phyloP scores from a whole-genome alignment of 306 rosid species.

The Cucumis melo region DNA sequence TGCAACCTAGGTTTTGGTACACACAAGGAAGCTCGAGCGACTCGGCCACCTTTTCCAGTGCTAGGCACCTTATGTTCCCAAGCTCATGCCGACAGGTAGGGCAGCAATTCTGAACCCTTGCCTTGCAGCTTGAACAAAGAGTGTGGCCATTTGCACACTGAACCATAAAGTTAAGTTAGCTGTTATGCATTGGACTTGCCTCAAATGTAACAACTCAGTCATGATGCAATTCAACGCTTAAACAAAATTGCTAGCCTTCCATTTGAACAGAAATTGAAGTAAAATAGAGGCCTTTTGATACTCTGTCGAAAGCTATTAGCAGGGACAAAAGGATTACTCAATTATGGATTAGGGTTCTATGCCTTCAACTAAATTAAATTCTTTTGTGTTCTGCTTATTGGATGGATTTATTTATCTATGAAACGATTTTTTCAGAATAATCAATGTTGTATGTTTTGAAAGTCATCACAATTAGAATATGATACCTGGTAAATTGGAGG shows the following conservation, averaged over 20 bases:
- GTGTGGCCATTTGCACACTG: constrained; percentile 55
- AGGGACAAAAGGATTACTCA: background rate
- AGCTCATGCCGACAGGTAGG: constrained; percentile 47
- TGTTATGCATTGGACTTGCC: background rate
- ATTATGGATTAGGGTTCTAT: background rate
- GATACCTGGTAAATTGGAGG: constrained; percentile 50
- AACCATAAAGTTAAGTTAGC: constrained; percentile 1
- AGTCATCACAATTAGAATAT: background rate
- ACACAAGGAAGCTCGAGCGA: constrained; percentile 43
- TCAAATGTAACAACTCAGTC: background rate
- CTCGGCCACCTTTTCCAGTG: constrained; percentile 43
- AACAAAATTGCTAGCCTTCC: background rate
- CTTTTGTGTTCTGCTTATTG: background rate
- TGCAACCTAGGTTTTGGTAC: constrained; percentile 31
- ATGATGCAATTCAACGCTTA: background rate
- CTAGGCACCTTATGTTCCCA: constrained; percentile 48
- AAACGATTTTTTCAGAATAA: background rate
- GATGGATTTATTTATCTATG: background rate
- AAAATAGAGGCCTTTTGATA: background rate
- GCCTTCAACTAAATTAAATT: background rate
- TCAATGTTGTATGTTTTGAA: background rate
- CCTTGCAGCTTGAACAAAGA: constrained; percentile 43
- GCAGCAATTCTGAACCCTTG: constrained; percentile 36
- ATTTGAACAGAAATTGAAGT: background rate
- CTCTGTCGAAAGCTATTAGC: background rate